Base-by-base conservation (phyloP, 208 protist genomes). In the Acanthamoeba sp. region DNA sequence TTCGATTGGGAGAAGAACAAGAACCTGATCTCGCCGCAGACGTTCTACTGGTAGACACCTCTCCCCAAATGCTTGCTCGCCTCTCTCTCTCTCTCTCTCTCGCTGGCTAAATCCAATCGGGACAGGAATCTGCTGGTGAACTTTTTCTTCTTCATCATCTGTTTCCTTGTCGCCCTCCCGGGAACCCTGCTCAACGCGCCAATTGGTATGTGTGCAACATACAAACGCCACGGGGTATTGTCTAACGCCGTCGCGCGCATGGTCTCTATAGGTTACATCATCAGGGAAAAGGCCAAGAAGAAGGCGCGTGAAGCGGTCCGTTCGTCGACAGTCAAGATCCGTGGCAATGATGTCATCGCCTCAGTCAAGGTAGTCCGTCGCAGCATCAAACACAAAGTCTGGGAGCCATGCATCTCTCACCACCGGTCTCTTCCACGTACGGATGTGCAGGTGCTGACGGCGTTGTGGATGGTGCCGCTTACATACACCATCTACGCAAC, bases 311-410 rank as follows among this genome's bases (percentile, higher is more conserved):
- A 91, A 48, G 84, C 84, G 10, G 55, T 91, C 7, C 48, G 57
- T 12, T 36, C 84, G 29, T 98, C 98, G 89, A 97, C 88, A 14
- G 98, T 99, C 27, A 99, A 99, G 95, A 96, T 99, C 52, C 96
- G 97, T 18, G 98, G 97, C 32, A 96, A 96, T 1, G 98, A 99
- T 91, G 98, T 99, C 34, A 97, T 97, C 91, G 98, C 98, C 34
- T 98, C 98, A 38, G 98, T 97, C 95, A 98, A 98, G 95, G 80
- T 98, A 27, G 16, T 20, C 7, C 29, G 29, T 40, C 7, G 2
- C n/a, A n/a, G n/a, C n/a, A n/a, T n/a, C n/a, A n/a, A n/a, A n/a
- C n/a, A n/a, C n/a, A n/a, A n/a, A n/a, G n/a, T n/a, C n/a, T n/a
- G n/a, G n/a, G n/a, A n/a, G n/a, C n/a, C n/a, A n/a, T n/a, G n/a